These are phyloP conservation scores for Anthracocystis panici-leucophaei DNA, from an alignment of 1,284 basidiomycete genomes.

Conservation along the genomic window DNA sequence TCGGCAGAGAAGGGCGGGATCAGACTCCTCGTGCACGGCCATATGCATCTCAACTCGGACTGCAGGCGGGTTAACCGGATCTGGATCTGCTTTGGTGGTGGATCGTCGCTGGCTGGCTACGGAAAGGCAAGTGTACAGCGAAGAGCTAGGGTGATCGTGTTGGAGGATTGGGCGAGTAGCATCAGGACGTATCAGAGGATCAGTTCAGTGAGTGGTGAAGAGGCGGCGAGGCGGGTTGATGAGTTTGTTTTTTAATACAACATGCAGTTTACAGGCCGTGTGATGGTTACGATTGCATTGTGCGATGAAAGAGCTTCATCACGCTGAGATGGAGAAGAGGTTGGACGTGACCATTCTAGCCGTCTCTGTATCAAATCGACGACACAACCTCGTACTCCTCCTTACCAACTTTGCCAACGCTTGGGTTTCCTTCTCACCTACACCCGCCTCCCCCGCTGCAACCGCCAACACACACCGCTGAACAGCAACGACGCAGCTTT, in stretches of 20 bases:
- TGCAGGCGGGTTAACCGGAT: constrained; percentile 84
- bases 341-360: constrained; percentile 13
- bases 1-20: constrained; percentile 19
- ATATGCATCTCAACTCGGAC: constrained; percentile 75
- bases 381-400: constrained; percentile 16
- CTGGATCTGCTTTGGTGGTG: constrained; percentile 96
- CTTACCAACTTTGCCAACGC: constrained; percentile 16
- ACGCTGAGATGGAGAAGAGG: constrained; percentile 16
- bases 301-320: background rate
- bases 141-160: constrained; percentile 47
- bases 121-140: constrained; percentile 39
- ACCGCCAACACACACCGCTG: constrained; percentile 13
- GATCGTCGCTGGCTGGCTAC: constrained; percentile 71
- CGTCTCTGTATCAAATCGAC: constrained; percentile 19
- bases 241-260: constrained; percentile 33
- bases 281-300: background rate
- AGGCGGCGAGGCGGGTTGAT: constrained; percentile 18
- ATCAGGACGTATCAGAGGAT: constrained; percentile 90
- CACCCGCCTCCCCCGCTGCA: background rate
- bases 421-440: background rate
- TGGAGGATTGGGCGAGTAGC: constrained; percentile 82
- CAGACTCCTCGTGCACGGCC: constrained; percentile 57
- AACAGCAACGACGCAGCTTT: constrained; percentile 8
- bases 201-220: constrained; percentile 69
- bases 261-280: too few relatives aligned